Evolutionary conservation across 768 basidiomycete species (phyloP), one percentile per base, ranked within the genome.

Genomic region (Auricularia heimuer): DNA sequence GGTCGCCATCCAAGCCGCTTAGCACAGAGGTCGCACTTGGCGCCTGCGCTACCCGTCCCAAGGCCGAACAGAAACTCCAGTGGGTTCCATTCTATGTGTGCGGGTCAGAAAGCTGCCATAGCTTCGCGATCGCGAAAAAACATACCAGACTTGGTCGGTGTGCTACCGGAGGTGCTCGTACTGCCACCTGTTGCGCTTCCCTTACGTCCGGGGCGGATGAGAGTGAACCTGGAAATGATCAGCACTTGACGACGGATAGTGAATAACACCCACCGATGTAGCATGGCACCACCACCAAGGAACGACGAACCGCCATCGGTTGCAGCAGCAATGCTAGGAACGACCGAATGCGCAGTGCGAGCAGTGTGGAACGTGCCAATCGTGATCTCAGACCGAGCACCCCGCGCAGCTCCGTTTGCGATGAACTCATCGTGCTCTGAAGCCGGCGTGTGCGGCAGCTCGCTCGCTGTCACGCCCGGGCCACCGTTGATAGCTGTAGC

Each of bases 1-100:
- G 92, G 86, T 73, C 92, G 94, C 87, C 89, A 88, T 12, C 92
- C 92, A 45, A 96, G 78, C 60, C 90, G 78, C 79, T 94, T 94
- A 54, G 73, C 71, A 70, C 93, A 96, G 18, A 93, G 75, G 74
- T 91, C 91, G 70, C 93, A 96, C 72, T 89, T 93, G 61, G 86
- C 82, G 12, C 39, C 65, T 10, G 36, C 54, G 47, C 18, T 45
- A 21, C 36, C 35, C 3, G 44, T 56, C 4, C 54, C 63, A 8
- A 37, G 45, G 54, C 45, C 63, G 16, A 92, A 90, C 71, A 93
- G 82, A 66, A 92, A 75, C 63, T 92, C 89, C 34, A 92, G 77
- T 24, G 92, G 90, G 69, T 85, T 89, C 90, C 90, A 92, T 0
- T 81, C 75, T 62, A 21, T 34, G 64, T 21, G 21, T 60, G 62